Percentiles rank a stretch among this genome's conserved stretches.
Conservation (phyloP, 2,329 filamentous ascomycete genomes). For the Sphaceloma murrayae region DNA sequence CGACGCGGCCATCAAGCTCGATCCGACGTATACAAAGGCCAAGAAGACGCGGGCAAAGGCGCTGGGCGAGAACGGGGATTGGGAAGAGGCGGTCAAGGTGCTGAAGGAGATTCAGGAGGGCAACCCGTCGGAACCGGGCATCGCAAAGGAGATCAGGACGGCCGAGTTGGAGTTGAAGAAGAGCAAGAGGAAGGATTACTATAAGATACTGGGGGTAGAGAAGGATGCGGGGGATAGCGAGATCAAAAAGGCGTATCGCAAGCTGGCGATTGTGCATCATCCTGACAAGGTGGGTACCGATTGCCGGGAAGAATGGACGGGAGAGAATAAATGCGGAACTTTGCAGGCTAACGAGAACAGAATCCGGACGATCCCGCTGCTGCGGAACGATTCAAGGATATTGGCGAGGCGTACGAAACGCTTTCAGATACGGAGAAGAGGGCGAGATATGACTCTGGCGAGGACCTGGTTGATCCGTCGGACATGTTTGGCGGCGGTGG, state of each 20-base stretch:
- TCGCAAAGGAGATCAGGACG: constrained; percentile 75
- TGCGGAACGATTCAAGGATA: constrained; percentile 92
- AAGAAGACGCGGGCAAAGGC: constrained; percentile 91
- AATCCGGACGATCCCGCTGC: constrained; percentile 79
- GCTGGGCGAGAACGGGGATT: constrained; percentile 71
- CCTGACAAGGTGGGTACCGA: constrained; percentile 59
- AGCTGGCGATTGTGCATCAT: constrained; percentile 86
- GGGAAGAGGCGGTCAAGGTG: constrained; percentile 84
- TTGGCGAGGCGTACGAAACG: constrained; percentile 93
- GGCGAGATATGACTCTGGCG: constrained; percentile 81
- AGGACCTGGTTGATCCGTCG: constrained; percentile 71
- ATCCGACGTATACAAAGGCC: constrained; percentile 79
- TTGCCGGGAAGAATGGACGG: not conserved
- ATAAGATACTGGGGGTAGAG: constrained; percentile 84
- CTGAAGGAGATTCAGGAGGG: constrained; percentile 78
- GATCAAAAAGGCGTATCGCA: constrained; percentile 96
- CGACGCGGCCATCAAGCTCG: constrained; percentile 70
- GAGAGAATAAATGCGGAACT: not conserved
- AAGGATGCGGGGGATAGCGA: constrained; percentile 77
- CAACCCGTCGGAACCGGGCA: constrained; percentile 69
- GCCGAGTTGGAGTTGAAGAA: constrained; percentile 97
- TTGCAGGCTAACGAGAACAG: constrained; percentile 23
- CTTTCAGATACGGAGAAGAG: constrained; percentile 92
- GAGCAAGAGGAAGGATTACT: constrained; percentile 94
- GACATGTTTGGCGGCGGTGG: constrained; percentile 82